A percentile compares a stretch with the other conserved stretches of the same genome.
phyloP scores from a whole-genome alignment of 1,284 basidiomycete species.

The Sphagnurus paluster region DNA sequence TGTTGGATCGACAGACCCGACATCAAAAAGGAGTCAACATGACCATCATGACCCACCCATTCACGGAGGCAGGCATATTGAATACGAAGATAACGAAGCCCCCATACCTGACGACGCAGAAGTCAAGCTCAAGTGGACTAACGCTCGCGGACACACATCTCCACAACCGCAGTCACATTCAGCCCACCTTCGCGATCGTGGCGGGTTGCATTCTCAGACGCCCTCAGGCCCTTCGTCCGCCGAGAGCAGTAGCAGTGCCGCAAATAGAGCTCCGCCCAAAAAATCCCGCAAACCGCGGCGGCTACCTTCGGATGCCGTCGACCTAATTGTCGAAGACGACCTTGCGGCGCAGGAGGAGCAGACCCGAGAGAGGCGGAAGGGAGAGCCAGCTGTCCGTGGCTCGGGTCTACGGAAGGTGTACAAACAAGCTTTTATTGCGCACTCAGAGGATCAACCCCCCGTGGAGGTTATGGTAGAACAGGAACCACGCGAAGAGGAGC shows the following conservation, averaged over 20 bases:
- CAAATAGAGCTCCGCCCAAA: conserved; percentile 31
- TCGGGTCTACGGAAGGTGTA: conserved; percentile 53
- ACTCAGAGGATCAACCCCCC: conserved; percentile 35
- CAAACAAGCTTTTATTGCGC: conserved; percentile 47
- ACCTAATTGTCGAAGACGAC: conserved; percentile 70
- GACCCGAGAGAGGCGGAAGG: conserved; percentile 50
- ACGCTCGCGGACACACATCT: conserved; percentile 21
- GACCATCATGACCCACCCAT: conserved; percentile 19
- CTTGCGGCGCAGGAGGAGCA: conserved; percentile 50
- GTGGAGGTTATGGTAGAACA: conserved; percentile 43
- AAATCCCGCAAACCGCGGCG: conserved; percentile 36
- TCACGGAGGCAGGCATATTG: conserved; percentile 33
- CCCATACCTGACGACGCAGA: conserved; percentile 31
- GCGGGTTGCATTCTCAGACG: conserved; percentile 6
- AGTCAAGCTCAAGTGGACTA: conserved; percentile 51
- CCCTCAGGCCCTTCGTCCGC: conserved; percentile 26
- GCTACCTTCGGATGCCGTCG: conserved; percentile 80
- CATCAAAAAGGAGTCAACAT: conserved; percentile 15
- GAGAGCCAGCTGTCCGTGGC: conserved; percentile 46
- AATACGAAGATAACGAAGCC: conserved; percentile 43
- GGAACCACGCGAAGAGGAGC: conserved; percentile 25
- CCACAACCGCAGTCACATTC: conserved; percentile 22
- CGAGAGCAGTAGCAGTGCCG: conserved; percentile 28
- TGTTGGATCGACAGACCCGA: conserved; percentile 33
- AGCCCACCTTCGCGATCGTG: conserved; percentile 14